Evolutionary conservation across 495 filamentous ascomycete species (phyloP).

Genomic region (Massariosphaeria phaeospora): DNA sequence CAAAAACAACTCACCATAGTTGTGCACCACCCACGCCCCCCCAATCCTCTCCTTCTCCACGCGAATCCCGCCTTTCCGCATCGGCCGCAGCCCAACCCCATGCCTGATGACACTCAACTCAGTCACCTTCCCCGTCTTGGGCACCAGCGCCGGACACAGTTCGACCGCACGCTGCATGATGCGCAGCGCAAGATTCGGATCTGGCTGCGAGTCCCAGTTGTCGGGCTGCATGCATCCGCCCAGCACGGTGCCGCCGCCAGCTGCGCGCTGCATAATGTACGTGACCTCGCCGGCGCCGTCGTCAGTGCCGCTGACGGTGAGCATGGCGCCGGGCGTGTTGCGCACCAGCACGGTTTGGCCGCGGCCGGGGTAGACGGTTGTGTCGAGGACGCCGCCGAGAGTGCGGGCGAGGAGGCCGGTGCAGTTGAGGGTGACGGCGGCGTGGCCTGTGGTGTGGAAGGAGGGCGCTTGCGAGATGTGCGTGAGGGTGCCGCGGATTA

Average conservation of each 20-base stretch:
- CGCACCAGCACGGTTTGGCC: constrained; percentile 87
- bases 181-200: constrained; percentile 71
- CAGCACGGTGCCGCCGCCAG: constrained; percentile 68
- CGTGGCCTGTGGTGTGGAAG: constrained; percentile 56
- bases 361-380: constrained; percentile 66
- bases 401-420: constrained; percentile 69
- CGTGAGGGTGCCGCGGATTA: constrained; percentile 56
- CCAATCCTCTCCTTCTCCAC: constrained; percentile 75
- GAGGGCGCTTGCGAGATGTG: constrained; percentile 69
- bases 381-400: constrained; percentile 80
- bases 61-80: constrained; percentile 67
- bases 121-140: constrained; percentile 22
- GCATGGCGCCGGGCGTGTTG: constrained; percentile 72
- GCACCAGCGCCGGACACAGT: constrained; percentile 64
- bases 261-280: constrained; percentile 90
- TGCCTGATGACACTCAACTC: constrained; percentile 79
- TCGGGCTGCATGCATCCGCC: constrained; percentile 82
- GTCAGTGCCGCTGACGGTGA: constrained; percentile 66
- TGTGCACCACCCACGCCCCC: constrained; percentile 78
- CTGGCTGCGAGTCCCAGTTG: constrained; percentile 76
- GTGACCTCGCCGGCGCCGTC: constrained; percentile 73
- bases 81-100: constrained; percentile 78
- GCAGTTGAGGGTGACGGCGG: constrained; percentile 78
- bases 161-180: constrained; percentile 85
- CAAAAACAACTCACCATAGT: too few relatives aligned